Base-by-base conservation (phyloP, 2,329 filamentous ascomycete species). In the Shiraia sp. region DNA sequence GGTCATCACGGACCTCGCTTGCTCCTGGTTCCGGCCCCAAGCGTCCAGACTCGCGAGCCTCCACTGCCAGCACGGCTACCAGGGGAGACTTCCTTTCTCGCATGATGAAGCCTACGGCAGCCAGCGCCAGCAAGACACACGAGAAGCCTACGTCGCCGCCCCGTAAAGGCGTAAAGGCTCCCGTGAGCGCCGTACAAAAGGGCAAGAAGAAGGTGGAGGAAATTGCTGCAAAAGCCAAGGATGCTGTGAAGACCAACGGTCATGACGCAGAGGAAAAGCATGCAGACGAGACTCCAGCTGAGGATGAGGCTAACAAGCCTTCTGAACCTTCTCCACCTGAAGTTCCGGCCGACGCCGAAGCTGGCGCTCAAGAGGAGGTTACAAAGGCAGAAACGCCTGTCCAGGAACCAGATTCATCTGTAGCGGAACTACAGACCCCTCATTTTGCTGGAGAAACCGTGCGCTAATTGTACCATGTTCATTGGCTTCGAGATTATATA, bases 51-150 rank as follows among this genome's bases (percentile, higher is more conserved):
- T 78, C 45, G 64, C 75, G 65, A 61, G 75, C 55, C 57, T 78
- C 36, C 49, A 75, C 76, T 46, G 73, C 79, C 17, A 75, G 74
- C 32, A 78, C 79, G 15, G 78, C 79, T 13, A 75, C 86, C 1
- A 85, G 88, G 50, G 84, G 88, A 51, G 71, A 82, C 10, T 91
- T 91, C 69, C 72, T 91, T 17, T 86, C 86, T n/a, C 81, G 87
- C 37, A 90, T 91, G 87, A 90, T 86, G 82, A 77, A 87, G 28
- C 87, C 87, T 2, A 91, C 87, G 0, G 80, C 85, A 31, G 75
- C 81, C 32, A 88, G 84, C 4, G 78, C 84, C 7, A 83, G 77
- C 49, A 90, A 88, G 70, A 79, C 79, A 0, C 73, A 80, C 2
- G 85, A 88, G 4, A 89, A 87, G 70, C 61, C 63, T 14, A 65